These are phyloP conservation scores for Cercospora sp. DNA, from an alignment of 2,329 filamentous ascomycete species.

Conservation along the genomic window DNA sequence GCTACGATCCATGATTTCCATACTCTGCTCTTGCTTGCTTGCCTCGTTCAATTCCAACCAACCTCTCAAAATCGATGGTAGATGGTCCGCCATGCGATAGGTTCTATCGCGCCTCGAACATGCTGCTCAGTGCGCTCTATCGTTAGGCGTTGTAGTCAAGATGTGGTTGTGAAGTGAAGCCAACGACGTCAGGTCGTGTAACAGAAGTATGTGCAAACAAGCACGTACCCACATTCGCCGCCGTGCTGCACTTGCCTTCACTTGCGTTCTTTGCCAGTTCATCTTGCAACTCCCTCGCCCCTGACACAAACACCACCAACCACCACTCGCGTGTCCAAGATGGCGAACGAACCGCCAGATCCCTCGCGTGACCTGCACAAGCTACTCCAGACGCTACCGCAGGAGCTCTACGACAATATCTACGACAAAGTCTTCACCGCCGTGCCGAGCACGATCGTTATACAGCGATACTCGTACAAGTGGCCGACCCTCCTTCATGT, in stretches of 20 bases:
- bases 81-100: background rate
- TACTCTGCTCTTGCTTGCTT: background rate
- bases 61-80: background rate
- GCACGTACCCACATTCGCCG: background rate
- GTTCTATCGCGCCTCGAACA: background rate
- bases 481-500: conserved; percentile 9
- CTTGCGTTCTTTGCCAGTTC: background rate
- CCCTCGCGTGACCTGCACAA: background rate
- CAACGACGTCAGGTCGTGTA: background rate
- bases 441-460: background rate
- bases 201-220: background rate
- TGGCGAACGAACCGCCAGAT: background rate
- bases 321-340: background rate
- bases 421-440: background rate
- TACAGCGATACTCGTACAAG: background rate
- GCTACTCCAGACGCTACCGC: conserved; percentile 1
- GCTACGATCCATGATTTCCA: background rate
- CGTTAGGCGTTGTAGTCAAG: background rate
- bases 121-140: background rate
- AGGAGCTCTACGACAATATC: conserved; percentile 12
- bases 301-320: background rate
- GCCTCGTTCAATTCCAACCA: background rate
- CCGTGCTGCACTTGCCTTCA: background rate
- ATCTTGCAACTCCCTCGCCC: background rate
- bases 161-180: background rate